Conservation (phyloP, 2,329 filamentous ascomycete genomes). For the Ophiostoma novo-ulmi region DNA sequence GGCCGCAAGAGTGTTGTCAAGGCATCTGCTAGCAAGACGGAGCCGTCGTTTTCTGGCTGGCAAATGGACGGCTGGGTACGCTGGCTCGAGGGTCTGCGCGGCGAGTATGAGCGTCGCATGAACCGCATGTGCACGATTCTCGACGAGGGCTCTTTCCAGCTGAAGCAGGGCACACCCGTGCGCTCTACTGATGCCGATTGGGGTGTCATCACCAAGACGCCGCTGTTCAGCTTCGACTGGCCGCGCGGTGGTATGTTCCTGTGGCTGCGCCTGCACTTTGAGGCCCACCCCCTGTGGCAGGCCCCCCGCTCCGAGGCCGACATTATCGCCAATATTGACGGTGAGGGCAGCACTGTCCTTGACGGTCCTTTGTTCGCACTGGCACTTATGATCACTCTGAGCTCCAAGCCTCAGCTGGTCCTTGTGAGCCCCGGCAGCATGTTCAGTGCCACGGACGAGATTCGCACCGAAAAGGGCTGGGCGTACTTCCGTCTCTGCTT, state of each 20-base stretch:
- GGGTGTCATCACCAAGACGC: slow-evolving; percentile 68
- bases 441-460: slow-evolving; percentile 63
- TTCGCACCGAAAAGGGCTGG: slow-evolving; percentile 57
- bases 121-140: slow-evolving; percentile 68
- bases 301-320: slow-evolving; percentile 30
- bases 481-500: slow-evolving; percentile 76
- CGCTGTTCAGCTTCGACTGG: slow-evolving; percentile 70
- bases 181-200: slow-evolving; percentile 53
- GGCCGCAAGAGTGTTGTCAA: background rate
- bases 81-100: slow-evolving; percentile 81
- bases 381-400: slow-evolving; percentile 68
- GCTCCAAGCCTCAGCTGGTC: slow-evolving; percentile 62
- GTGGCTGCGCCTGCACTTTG: slow-evolving; percentile 70
- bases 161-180: slow-evolving; percentile 56
- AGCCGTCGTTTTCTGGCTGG: slow-evolving; percentile 55
- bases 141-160: slow-evolving; percentile 59
- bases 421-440: slow-evolving; percentile 66
- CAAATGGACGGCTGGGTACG: slow-evolving; percentile 79
- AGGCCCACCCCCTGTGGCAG: slow-evolving; percentile 63
- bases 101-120: slow-evolving; percentile 82
- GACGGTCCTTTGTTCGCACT: slow-evolving; percentile 52
- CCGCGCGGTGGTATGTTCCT: slow-evolving; percentile 89
- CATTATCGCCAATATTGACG: background rate
- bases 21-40: slow-evolving; percentile 27
- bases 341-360: slow-evolving; percentile 37